These are phyloP conservation scores for Malbranchea zuffiana DNA, from an alignment of 2,329 filamentous ascomycete genomes.

Conservation along the genomic window DNA sequence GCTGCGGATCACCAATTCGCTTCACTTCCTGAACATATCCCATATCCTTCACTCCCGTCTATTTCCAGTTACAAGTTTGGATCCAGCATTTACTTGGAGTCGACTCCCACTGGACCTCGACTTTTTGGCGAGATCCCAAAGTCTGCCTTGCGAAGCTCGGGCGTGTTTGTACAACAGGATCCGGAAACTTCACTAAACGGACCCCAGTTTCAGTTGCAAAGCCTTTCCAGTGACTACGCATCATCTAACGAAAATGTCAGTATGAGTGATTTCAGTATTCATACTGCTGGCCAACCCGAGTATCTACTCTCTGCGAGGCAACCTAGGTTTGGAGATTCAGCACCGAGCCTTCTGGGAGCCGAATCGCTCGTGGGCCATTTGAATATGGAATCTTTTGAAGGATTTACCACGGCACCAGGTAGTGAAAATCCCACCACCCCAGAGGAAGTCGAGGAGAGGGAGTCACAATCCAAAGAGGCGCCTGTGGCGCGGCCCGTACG, in stretches of 20 bases:
- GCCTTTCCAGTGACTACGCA: slow-evolving; percentile 25
- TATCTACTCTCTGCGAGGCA: slow-evolving; percentile 9
- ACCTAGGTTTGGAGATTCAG: slow-evolving; percentile 28
- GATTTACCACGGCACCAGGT: slow-evolving; percentile 22
- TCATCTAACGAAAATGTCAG: slow-evolving; percentile 19
- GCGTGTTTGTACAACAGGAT: slow-evolving; percentile 32
- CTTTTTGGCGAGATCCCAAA: slow-evolving; percentile 53
- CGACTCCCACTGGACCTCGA: slow-evolving; percentile 24
- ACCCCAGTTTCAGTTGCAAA: slow-evolving; percentile 14
- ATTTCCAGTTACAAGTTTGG: slow-evolving; percentile 27
- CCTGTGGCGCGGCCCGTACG: slow-evolving; percentile 22
- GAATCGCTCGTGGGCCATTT: slow-evolving; percentile 39
- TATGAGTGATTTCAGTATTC: slow-evolving; percentile 7
- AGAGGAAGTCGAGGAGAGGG: slow-evolving; percentile 4
- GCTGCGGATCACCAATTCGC: slow-evolving; percentile 4
- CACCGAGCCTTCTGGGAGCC: slow-evolving; percentile 38
- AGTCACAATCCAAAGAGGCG: slow-evolving; percentile 28
- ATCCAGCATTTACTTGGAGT: slow-evolving; percentile 12
- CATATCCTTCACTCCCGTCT: slow-evolving; percentile 35
- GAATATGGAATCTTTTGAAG: slow-evolving; percentile 37
- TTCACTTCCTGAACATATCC: slow-evolving; percentile 22
- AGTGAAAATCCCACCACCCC: slow-evolving; percentile 23
- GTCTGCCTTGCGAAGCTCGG: slow-evolving; percentile 45
- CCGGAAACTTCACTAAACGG: slow-evolving; percentile 20
- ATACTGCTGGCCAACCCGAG: slow-evolving; percentile 9